Conservation (phyloP, 768 basidiomycete genomes). For the Trametes elegans region DNA sequence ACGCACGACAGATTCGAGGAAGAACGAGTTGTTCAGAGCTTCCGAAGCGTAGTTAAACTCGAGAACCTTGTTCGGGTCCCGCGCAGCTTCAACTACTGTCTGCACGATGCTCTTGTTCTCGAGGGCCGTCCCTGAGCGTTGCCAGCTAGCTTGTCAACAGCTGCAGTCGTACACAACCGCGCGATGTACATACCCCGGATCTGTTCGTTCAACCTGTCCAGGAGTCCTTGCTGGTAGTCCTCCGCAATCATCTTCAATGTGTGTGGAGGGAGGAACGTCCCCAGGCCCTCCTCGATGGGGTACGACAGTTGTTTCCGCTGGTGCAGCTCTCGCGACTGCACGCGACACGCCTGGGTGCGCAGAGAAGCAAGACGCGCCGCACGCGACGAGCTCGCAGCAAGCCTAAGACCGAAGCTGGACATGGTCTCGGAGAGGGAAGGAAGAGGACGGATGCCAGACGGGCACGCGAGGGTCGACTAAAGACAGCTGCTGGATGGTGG, state of each 20-base stretch:
- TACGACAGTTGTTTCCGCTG: conserved; percentile 58
- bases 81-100: conserved; percentile 68
- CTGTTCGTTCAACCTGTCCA: conserved; percentile 74
- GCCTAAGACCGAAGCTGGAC: conserved; percentile 19
- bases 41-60: conserved; percentile 91
- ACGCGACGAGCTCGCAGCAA: conserved; percentile 14
- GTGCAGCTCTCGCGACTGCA: conserved; percentile 43
- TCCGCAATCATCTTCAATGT: conserved; percentile 69
- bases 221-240: conserved; percentile 85
- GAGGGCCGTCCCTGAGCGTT: conserved; percentile 31
- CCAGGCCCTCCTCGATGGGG: conserved; percentile 66
- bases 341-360: conserved; percentile 16
- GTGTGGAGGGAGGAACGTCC: conserved; percentile 72
- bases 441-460: not conserved
- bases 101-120: conserved; percentile 61
- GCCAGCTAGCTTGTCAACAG: conserved; percentile 11
- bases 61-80: conserved; percentile 54
- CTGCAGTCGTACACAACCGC: not conserved
- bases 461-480: conserved; percentile 12
- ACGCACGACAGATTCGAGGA: conserved; percentile 83
- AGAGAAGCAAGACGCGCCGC: conserved; percentile 16
- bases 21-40: conserved; percentile 94
- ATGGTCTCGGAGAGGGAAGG: conserved; percentile 9
- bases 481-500: not conserved
- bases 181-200: conserved; percentile 53